Evolutionary conservation across 257 asterid species (phyloP).

Genomic region (Solanum chiquidenum): DNA sequence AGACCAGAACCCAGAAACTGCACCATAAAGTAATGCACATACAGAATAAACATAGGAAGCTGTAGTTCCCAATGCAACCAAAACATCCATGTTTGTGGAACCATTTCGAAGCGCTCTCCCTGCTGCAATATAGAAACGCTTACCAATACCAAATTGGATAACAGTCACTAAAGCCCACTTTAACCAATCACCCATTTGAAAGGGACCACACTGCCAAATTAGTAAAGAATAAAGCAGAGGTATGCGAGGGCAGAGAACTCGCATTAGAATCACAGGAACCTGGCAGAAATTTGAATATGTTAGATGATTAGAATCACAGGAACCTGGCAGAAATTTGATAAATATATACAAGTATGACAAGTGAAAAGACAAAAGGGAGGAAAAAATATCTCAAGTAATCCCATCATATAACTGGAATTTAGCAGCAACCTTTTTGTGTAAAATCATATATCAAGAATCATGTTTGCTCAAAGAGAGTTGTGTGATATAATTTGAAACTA

Average conservation of each 20-base stretch:
- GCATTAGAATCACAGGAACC: conserved; percentile 91
- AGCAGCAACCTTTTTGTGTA: neutral
- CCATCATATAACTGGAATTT: neutral
- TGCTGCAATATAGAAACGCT: conserved; percentile 95
- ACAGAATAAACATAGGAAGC: conserved; percentile 95
- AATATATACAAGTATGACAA: neutral
- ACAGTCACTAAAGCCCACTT: conserved; percentile 84
- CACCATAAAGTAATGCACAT: conserved; percentile 79
- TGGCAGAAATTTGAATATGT: conserved; percentile 22
- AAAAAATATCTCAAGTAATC: neutral
- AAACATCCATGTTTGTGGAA: conserved; percentile 97
- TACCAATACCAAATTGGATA: conserved; percentile 87
- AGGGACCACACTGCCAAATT: conserved; percentile 88
- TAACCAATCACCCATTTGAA: conserved; percentile 97
- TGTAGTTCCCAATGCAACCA: conserved; percentile 92
- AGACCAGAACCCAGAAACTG: conserved; percentile 83
- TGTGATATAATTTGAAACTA: neutral
- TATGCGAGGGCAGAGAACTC: conserved; percentile 81
- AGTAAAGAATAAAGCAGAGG: conserved; percentile 77
- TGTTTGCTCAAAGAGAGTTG: neutral
- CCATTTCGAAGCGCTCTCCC: conserved; percentile 95
- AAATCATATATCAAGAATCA: neutral
- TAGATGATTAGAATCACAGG: conserved; percentile 64
- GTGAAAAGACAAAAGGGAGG: neutral
- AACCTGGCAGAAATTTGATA: conserved; percentile 39